These are phyloP conservation scores for Paramecium sonneborni DNA, from an alignment of 73 alveolate species.

Conservation along the genomic window DNA sequence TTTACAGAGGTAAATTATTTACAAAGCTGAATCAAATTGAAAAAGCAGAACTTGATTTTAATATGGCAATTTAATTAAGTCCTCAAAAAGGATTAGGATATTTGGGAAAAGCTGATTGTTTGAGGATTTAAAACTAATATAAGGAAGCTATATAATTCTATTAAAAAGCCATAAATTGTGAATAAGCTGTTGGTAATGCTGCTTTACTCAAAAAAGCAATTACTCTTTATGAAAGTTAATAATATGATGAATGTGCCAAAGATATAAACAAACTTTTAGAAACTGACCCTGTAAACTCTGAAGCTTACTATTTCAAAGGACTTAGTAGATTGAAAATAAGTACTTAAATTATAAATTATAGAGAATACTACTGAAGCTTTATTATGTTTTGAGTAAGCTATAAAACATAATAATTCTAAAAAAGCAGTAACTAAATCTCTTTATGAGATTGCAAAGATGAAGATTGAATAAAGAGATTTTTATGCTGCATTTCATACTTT, in stretches of 20 bases:
- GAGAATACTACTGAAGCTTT: constrained; percentile 71
- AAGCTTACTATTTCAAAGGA: constrained; percentile 71
- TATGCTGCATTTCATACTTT: constrained; percentile 72
- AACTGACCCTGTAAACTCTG: constrained; percentile 54
- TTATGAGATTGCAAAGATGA: constrained; percentile 69
- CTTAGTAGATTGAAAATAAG: constrained; percentile 51
- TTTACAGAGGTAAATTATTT: constrained; percentile 66
- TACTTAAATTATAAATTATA: neutral
- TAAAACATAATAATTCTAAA: constrained; percentile 63
- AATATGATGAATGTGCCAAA: constrained; percentile 60
- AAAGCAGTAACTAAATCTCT: constrained; percentile 68
- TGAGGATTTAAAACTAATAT: constrained; percentile 51
- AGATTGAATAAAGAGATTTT: constrained; percentile 69
- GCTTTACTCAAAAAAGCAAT: constrained; percentile 70
- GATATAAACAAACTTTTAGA: constrained; percentile 63
- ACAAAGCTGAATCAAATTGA: constrained; percentile 65
- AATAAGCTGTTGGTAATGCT: constrained; percentile 32
- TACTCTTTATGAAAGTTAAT: constrained; percentile 60
- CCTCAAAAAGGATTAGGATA: constrained; percentile 71
- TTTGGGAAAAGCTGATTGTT: constrained; percentile 71
- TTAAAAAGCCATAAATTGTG: constrained; percentile 63
- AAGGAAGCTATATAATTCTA: constrained; percentile 61
- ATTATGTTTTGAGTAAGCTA: constrained; percentile 69
- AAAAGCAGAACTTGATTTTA: constrained; percentile 70
- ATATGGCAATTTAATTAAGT: constrained; percentile 56